A percentile compares a stretch with the other conserved stretches of the same genome.
phyloP scores from a whole-genome alignment of 2,329 filamentous ascomycete species.

The Bipolaris gigantea region DNA sequence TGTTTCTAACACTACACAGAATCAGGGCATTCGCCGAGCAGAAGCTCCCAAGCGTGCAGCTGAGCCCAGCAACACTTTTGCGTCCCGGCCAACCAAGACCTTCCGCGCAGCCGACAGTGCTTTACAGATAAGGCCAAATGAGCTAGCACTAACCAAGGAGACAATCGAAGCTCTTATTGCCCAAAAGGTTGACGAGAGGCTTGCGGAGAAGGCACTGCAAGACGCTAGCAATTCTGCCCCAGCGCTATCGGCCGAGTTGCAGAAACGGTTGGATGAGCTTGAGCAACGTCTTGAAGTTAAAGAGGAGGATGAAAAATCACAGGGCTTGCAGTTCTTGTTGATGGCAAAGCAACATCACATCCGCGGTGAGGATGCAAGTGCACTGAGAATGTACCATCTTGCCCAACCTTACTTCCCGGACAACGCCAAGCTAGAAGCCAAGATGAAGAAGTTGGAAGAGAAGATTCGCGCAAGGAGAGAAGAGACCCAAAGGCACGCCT shows the following conservation, averaged over 20 bases:
- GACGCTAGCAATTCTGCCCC: slow-evolving; percentile 54
- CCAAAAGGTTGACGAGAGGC: slow-evolving; percentile 84
- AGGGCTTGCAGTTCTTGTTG: slow-evolving; percentile 83
- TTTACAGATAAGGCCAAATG: slow-evolving; percentile 27
- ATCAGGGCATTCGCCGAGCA: slow-evolving; percentile 38
- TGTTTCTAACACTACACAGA: slow-evolving; percentile 38
- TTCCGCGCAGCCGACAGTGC: slow-evolving; percentile 43
- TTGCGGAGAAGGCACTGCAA: slow-evolving; percentile 71
- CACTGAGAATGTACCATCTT: slow-evolving; percentile 82
- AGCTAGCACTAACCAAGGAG: slow-evolving; percentile 55
- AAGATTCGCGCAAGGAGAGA: slow-evolving; percentile 50
- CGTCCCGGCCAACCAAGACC: slow-evolving; percentile 47
- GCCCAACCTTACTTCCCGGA: slow-evolving; percentile 84
- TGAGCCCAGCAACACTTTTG: slow-evolving; percentile 41
- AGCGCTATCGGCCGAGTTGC: slow-evolving; percentile 73
- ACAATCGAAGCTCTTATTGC: slow-evolving; percentile 91
- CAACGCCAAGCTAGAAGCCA: slow-evolving; percentile 70
- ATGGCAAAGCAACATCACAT: slow-evolving; percentile 91
- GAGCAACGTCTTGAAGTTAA: slow-evolving; percentile 78
- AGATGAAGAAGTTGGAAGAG: slow-evolving; percentile 59
- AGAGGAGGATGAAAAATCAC: slow-evolving; percentile 72
- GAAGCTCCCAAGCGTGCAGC: slow-evolving; percentile 51
- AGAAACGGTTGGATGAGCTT: slow-evolving; percentile 77
- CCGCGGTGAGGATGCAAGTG: slow-evolving; percentile 74
- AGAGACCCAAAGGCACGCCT: slow-evolving; percentile 23